A percentile compares a stretch with the other conserved stretches of the same genome.
Conservation (phyloP, 2,329 filamentous ascomycete genomes). For the Apiospora kogelbergensis region DNA sequence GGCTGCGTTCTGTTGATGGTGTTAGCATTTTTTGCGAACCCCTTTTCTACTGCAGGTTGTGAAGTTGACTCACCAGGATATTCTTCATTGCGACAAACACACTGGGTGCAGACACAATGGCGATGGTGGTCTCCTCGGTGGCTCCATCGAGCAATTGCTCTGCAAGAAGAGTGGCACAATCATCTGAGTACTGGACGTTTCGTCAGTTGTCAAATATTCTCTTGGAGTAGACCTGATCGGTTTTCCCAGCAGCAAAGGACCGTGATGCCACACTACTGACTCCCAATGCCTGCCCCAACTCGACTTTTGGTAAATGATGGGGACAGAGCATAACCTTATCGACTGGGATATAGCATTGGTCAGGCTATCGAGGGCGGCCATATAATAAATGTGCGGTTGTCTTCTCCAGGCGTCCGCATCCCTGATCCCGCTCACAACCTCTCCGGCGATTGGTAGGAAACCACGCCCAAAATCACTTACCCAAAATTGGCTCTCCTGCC, state of each 20-base stretch:
- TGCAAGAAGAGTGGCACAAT: constrained; percentile 66
- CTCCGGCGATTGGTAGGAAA: neutral
- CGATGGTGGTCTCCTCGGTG: constrained; percentile 58
- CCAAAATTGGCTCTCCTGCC: constrained; percentile 86
- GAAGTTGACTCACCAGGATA: constrained; percentile 50
- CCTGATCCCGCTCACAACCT: neutral
- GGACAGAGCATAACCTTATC: neutral
- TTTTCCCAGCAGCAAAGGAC: neutral
- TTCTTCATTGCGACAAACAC: constrained; percentile 78
- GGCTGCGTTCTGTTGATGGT: constrained; percentile 15
- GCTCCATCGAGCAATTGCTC: constrained; percentile 64
- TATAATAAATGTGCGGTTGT: neutral
- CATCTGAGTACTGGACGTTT: constrained; percentile 64
- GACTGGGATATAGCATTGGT: no score
- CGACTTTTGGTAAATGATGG: neutral
- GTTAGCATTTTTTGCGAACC: neutral
- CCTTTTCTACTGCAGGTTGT: neutral
- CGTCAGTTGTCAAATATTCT: neutral
- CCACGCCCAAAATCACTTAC: constrained; percentile 40
- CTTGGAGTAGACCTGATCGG: neutral
- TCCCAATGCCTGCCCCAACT: neutral
- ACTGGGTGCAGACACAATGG: constrained; percentile 72
- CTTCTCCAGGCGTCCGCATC: neutral
- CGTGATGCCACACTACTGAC: neutral
- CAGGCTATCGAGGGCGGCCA: no score